phyloP scores from a whole-genome alignment of 306 rosid species.

The Oemleria cerasiformis region DNA sequence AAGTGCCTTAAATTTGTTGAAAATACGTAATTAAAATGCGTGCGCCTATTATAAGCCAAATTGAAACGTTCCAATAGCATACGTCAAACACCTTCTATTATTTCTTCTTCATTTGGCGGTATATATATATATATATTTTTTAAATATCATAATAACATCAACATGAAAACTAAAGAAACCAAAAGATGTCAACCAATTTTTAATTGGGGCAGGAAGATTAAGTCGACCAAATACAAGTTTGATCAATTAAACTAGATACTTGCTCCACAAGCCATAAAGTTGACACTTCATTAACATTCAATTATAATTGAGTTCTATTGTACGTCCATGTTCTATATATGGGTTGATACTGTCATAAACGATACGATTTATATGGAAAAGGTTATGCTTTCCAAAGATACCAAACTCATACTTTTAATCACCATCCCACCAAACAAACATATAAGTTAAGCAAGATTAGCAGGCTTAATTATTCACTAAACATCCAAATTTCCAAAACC shows the following conservation, averaged over 20 bases:
- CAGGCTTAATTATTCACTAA: neutral
- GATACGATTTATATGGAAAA: neutral
- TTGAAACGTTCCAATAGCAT: slow-evolving; percentile 18
- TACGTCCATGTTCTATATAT: too few species aligned
- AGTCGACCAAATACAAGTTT: neutral
- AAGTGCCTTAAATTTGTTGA: neutral
- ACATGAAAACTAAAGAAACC: neutral
- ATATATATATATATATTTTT: neutral
- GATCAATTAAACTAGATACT: neutral
- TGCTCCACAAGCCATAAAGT: neutral
- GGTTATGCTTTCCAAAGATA: neutral
- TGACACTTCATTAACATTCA: too few species aligned
- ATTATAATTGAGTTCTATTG: too few species aligned
- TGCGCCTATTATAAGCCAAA: slow-evolving; percentile 8
- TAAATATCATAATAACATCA: neutral
- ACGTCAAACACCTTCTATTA: neutral
- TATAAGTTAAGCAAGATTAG: neutral
- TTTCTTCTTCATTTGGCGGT: neutral
- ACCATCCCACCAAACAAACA: neutral
- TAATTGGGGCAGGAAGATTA: neutral
- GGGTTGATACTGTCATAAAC: too few species aligned
- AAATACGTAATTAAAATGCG: neutral
- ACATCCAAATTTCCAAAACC: neutral
- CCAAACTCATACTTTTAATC: neutral
- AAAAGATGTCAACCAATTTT: slow-evolving; percentile 7